Base-by-base conservation (phyloP, 208 protist species). In the Vickermania spadyakhi region DNA sequence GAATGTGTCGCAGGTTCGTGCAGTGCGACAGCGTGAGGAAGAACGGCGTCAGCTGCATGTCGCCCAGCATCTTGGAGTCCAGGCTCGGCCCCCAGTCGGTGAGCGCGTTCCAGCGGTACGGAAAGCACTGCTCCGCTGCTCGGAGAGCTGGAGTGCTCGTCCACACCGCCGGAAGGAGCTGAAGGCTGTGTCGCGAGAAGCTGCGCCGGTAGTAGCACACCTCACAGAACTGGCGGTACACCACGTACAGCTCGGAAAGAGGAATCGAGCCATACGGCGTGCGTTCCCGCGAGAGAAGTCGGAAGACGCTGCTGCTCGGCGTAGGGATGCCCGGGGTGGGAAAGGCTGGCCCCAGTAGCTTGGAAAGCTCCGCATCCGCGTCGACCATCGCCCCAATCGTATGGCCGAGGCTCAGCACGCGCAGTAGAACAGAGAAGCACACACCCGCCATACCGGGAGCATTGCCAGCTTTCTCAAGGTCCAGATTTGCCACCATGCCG, bases 1-100 rank as follows among this genome's bases (percentile, higher is more conserved):
- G n/a, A 28, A 94, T 52, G 4, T 58, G 27, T 25, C 63, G 52
- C 42, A 94, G 74, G 42, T 80, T 84, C 3, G 72, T 29, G 58
- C 79, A 88, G 63, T 91, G 72, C 7, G 79, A 68, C 28, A 92
- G 75, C 21, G 84, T 83, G 3, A 86, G 56, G 41, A 91, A 53
- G 7, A 94, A 60, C 2, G 88, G 88, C 0, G 81, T 74, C 28
- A 82, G 66, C 3, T 36, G 73, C 4, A 78, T 68, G 30, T 94
- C 84, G 2, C 84, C 84, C 18, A 94, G 72, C 62, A 94, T 56
- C 23, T 71, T 61, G 4, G 66, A 73, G 18, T 79, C 71, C 36
- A 91, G 61, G 54, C 73, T 66, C 36, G 11, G 11, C 11, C 36
- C 36, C 23, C 88, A 52, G 53, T 66, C 62, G n/a, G 52, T 55